phyloP scores from a whole-genome alignment of 140 eudicot species.

The Bidens hawaiensis region DNA sequence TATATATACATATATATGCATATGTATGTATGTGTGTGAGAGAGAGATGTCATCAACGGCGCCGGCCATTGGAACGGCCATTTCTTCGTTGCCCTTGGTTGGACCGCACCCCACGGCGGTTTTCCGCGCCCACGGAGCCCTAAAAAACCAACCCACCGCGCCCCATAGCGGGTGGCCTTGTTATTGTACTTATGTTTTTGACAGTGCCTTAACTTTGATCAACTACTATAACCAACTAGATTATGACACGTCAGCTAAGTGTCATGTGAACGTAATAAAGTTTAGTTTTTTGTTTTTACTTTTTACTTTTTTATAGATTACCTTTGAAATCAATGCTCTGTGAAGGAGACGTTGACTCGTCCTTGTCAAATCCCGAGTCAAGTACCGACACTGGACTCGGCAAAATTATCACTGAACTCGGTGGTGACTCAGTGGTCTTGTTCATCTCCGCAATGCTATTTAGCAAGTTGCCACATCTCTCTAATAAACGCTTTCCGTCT shows the following conservation, averaged over 20 bases:
- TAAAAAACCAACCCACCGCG: too few relatives aligned
- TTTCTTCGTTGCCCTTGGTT: too few relatives aligned
- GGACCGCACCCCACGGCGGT: too few relatives aligned
- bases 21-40: too few relatives aligned
- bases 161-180: too few relatives aligned
- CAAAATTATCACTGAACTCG: slow-evolving; percentile 9
- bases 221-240: slow-evolving; percentile 5
- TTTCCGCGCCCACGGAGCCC: too few relatives aligned
- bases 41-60: too few relatives aligned
- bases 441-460: slow-evolving; percentile 72
- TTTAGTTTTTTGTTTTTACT: not conserved
- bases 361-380: slow-evolving; percentile 81
- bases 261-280: slow-evolving; percentile 36
- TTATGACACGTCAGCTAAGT: slow-evolving; percentile 16
- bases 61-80: too few relatives aligned
- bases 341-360: slow-evolving; percentile 72
- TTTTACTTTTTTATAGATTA: slow-evolving; percentile 17
- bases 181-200: not conserved
- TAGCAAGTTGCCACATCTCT: slow-evolving; percentile 76
- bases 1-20: too few relatives aligned
- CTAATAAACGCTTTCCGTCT: slow-evolving; percentile 59
- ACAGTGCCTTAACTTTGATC: not conserved
- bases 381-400: slow-evolving; percentile 99
- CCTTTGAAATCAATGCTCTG: slow-evolving; percentile 85
- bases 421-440: slow-evolving; percentile 41